Evolutionary conservation across 257 asterid species (phyloP).

Genomic region (Nicotiana obtusifolia): DNA sequence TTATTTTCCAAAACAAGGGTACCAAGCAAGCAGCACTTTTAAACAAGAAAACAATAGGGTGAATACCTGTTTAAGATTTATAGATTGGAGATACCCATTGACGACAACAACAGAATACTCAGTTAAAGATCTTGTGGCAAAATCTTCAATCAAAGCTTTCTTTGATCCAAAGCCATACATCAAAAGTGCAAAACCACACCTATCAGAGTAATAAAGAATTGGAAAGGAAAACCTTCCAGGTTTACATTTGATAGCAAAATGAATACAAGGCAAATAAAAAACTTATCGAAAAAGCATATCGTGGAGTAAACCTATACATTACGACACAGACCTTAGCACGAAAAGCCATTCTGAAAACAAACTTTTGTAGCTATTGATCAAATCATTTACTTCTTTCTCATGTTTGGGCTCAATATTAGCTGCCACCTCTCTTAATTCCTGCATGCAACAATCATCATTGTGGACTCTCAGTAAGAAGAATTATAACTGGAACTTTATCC

Average conservation of each 20-base stretch:
- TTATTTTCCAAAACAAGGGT: background rate
- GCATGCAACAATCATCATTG: slow-evolving; percentile 9
- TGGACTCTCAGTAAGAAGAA: background rate
- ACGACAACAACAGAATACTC: slow-evolving; percentile 74
- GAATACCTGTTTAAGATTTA: slow-evolving; percentile 77
- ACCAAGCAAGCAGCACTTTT: background rate
- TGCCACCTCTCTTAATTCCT: slow-evolving; percentile 72
- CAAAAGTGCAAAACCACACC: slow-evolving; percentile 80
- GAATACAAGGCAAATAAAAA: background rate
- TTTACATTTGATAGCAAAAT: background rate
- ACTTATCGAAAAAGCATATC: background rate
- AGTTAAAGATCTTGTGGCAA: slow-evolving; percentile 64
- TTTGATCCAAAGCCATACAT: slow-evolving; percentile 97
- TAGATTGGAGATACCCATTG: slow-evolving; percentile 82
- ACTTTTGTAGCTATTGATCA: slow-evolving; percentile 47
- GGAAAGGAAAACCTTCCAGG: background rate
- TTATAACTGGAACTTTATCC: no score
- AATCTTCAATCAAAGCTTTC: slow-evolving; percentile 74
- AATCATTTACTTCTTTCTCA: slow-evolving; percentile 56
- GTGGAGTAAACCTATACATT: background rate
- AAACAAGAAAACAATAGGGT: background rate
- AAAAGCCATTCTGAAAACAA: slow-evolving; percentile 62
- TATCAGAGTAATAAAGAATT: slow-evolving; percentile 10
- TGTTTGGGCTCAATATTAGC: slow-evolving; percentile 72
- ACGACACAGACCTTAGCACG: slow-evolving; percentile 37